Base-by-base conservation (phyloP, 1,284 basidiomycete genomes). In the Pseudozyma flocculosa region DNA sequence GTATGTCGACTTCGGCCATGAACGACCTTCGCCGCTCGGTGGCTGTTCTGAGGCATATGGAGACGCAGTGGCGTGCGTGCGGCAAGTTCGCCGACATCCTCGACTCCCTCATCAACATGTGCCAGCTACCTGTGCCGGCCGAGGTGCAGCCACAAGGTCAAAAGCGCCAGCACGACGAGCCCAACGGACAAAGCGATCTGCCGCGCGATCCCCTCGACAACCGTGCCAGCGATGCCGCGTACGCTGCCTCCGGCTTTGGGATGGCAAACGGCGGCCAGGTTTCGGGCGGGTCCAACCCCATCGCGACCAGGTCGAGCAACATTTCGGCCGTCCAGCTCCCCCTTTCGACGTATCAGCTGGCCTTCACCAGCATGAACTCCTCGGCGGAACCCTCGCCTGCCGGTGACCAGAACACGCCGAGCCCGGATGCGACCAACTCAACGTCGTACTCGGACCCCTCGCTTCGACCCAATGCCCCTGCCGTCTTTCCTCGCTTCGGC, bases 11-110 rank as follows among this genome's bases (percentile, higher is more conserved):
- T 29, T 62, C 67, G 9, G 58, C 70, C 2, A 47, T 68, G 24
- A 48, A 52, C 2, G 72, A 74, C 45, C 54, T 74, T 43, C 48
- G 54, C 11, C 68, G 64, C 7, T 70, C 55, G 18, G 54, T 74
- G 36, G 65, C 69, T 2, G 58, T 70, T 17, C 48, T 72, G 29
- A n/a, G 43, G 9, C 41, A 44, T 2, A 55, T 70, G 56, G 70
- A 73, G 36, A 14, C 51, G 1, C 56, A 51, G n/a, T 72, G 65
- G 64, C 48, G 58, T 22, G 50, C 71, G 36, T 62, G 57, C 34
- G 65, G 68, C 21, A 70, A 60, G 45, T 45, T 59, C 2, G 48
- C 48, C 8, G 63, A 68, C 36, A 45, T 72, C 19, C 48, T 72
- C n/a, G 54, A 57, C 24, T 54, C 52, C 8, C 45, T 72, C 37